phyloP scores from a whole-genome alignment of 2,329 filamentous ascomycete species.

The Chaetomium globosum region DNA sequence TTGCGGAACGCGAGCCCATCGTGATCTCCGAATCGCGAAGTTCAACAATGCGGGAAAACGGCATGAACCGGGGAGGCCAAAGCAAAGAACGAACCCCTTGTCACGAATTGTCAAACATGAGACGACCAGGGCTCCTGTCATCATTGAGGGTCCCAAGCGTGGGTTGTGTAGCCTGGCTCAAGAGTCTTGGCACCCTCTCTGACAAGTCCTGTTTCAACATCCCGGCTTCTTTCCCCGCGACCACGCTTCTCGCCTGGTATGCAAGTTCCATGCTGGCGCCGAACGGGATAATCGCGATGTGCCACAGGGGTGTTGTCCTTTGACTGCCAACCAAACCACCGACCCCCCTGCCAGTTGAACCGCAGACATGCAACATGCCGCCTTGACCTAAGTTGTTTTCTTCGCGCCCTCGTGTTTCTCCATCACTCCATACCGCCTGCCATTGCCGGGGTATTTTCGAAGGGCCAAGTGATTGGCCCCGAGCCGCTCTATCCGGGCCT shows the following conservation, averaged over 20 bases:
- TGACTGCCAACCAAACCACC: constrained; percentile 19
- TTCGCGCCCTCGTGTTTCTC: background rate
- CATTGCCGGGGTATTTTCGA: background rate
- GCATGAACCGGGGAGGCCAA: background rate
- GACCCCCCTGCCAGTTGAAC: background rate
- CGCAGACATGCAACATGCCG: background rate
- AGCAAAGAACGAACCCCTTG: constrained; percentile 11
- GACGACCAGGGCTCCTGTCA: constrained; percentile 24
- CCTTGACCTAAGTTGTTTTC: background rate
- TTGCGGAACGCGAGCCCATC: constrained; percentile 1
- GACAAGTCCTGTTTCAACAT: constrained; percentile 38
- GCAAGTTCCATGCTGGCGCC: constrained; percentile 7
- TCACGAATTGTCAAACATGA: constrained; percentile 23
- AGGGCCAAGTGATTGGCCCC: constrained; percentile 13
- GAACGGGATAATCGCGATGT: constrained; percentile 24
- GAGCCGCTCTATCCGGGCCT: constrained; percentile 13
- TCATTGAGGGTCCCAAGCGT: constrained; percentile 16
- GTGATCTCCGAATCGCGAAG: constrained; percentile 11
- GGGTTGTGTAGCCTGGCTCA: constrained; percentile 13
- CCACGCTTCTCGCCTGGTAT: constrained; percentile 20
- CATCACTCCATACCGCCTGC: background rate
- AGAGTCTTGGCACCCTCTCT: constrained; percentile 34
- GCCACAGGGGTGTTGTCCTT: constrained; percentile 26
- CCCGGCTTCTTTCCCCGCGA: constrained; percentile 24
- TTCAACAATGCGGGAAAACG: background rate